phyloP scores from a whole-genome alignment of 192 early-diverging fungal species.

The Coemansia sp. region DNA sequence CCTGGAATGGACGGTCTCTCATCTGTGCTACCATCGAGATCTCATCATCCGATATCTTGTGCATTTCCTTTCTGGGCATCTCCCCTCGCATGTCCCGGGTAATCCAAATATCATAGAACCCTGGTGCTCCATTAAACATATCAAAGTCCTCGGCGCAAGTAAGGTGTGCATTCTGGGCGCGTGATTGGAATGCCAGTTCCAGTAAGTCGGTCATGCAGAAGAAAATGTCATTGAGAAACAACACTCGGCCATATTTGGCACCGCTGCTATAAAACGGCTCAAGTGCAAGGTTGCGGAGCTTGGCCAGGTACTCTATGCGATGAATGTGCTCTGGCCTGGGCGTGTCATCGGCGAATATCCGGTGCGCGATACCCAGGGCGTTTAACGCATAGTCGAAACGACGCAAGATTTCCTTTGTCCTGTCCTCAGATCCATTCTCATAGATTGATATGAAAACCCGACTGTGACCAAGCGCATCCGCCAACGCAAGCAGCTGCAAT shows the following conservation, averaged over 20 bases:
- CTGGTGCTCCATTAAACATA: slow-evolving; percentile 19
- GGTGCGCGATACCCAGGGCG: too few relatives aligned
- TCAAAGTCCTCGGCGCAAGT: slow-evolving; percentile 57
- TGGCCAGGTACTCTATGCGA: too few relatives aligned
- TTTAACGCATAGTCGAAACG: too few relatives aligned
- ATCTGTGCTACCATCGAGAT: slow-evolving; percentile 5
- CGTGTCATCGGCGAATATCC: not conserved
- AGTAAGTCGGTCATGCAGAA: slow-evolving; percentile 54
- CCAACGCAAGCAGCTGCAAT: too few relatives aligned
- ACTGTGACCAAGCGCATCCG: too few relatives aligned
- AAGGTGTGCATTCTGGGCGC: slow-evolving; percentile 47
- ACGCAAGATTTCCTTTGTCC: too few relatives aligned
- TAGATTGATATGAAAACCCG: too few relatives aligned
- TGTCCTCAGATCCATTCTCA: too few relatives aligned
- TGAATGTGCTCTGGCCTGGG: not conserved
- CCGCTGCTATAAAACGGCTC: slow-evolving; percentile 29
- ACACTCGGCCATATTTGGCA: slow-evolving; percentile 24
- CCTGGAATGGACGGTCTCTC: too few relatives aligned
- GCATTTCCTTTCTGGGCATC: slow-evolving; percentile 24
- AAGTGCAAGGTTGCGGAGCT: slow-evolving; percentile 17
- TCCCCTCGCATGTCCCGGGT: slow-evolving; percentile 50
- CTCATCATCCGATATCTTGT: slow-evolving; percentile 36
- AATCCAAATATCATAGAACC: slow-evolving; percentile 57
- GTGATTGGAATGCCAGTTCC: slow-evolving; percentile 53
- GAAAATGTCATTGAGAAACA: slow-evolving; percentile 53